These are phyloP conservation scores for Colletotrichum tofieldiae DNA, from an alignment of 2,329 filamentous ascomycete genomes.

Conservation along the genomic window DNA sequence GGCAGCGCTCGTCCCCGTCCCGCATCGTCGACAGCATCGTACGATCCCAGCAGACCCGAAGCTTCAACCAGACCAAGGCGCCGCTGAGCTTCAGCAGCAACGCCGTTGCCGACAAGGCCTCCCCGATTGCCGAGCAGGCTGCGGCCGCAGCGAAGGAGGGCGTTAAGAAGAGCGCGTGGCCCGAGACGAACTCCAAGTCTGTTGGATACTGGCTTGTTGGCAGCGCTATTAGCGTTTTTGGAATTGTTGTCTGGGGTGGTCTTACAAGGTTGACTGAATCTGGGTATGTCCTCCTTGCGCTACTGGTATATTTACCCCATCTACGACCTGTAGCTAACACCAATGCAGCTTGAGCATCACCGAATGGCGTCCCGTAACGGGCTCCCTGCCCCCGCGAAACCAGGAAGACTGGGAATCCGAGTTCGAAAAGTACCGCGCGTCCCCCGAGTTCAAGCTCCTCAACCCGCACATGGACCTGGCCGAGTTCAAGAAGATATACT, in stretches of 20 bases:
- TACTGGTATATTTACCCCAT: background rate
- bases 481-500: slow-evolving; percentile 99
- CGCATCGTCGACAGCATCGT: slow-evolving; percentile 57
- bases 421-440: slow-evolving; percentile 92
- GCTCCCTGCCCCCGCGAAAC: slow-evolving; percentile 87
- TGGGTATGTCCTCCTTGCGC: slow-evolving; percentile 71
- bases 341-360: slow-evolving; percentile 88
- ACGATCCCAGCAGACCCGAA: slow-evolving; percentile 52
- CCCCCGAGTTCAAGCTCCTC: slow-evolving; percentile 91
- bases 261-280: slow-evolving; percentile 96
- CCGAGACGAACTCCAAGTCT: slow-evolving; percentile 77
- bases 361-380: slow-evolving; percentile 98
- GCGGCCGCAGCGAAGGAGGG: slow-evolving; percentile 35
- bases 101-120: slow-evolving; percentile 26
- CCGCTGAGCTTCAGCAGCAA: slow-evolving; percentile 48
- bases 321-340: slow-evolving; percentile 17
- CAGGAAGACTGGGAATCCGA: slow-evolving; percentile 90
- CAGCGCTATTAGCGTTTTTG: slow-evolving; percentile 94
- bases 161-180: slow-evolving; percentile 60
- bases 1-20: slow-evolving; percentile 50
- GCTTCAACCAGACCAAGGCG: slow-evolving; percentile 54
- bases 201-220: slow-evolving; percentile 95
- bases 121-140: slow-evolving; percentile 28
- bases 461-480: slow-evolving; percentile 93
- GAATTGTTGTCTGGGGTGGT: slow-evolving; percentile 95